Conservation (phyloP, 306 rosid genomes). For the Abrus precatorius region DNA sequence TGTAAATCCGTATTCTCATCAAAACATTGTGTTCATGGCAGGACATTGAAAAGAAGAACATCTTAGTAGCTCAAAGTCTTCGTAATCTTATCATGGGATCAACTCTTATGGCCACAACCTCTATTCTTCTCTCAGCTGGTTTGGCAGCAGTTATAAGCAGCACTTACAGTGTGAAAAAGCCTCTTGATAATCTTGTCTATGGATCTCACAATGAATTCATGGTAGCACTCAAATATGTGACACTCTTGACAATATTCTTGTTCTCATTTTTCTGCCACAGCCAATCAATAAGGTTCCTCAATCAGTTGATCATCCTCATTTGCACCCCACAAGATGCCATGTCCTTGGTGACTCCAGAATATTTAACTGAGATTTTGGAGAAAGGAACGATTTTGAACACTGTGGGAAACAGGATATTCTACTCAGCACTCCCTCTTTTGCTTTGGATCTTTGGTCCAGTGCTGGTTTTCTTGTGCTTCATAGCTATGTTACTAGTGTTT, state of each 20-base stretch:
- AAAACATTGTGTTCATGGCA: slow-evolving; percentile 38
- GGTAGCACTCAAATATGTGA: slow-evolving; percentile 76
- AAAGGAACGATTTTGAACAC: slow-evolving; percentile 71
- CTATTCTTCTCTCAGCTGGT: slow-evolving; percentile 80
- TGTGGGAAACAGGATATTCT: slow-evolving; percentile 82
- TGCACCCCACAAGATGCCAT: slow-evolving; percentile 67
- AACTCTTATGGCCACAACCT: slow-evolving; percentile 91
- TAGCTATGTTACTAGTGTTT: slow-evolving; percentile 70
- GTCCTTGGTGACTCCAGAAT: slow-evolving; percentile 59
- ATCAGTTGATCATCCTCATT: slow-evolving; percentile 69
- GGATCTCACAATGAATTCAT: slow-evolving; percentile 88
- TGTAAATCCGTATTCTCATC: background rate
- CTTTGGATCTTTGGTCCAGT: slow-evolving; percentile 91
- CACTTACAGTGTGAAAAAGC: slow-evolving; percentile 82
- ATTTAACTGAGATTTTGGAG: slow-evolving; percentile 70
- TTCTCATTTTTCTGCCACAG: slow-evolving; percentile 85
- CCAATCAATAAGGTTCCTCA: slow-evolving; percentile 73
- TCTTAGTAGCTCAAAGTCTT: slow-evolving; percentile 81
- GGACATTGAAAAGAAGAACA: slow-evolving; percentile 96
- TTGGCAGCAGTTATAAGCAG: slow-evolving; percentile 88
- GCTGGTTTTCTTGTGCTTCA: slow-evolving; percentile 66
- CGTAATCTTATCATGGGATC: slow-evolving; percentile 89
- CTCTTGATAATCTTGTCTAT: slow-evolving; percentile 70
- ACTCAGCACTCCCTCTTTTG: slow-evolving; percentile 71
- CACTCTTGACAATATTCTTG: slow-evolving; percentile 69